phyloP scores from a whole-genome alignment of 352 stramenopile species.

The Phytopythium aichiense region DNA sequence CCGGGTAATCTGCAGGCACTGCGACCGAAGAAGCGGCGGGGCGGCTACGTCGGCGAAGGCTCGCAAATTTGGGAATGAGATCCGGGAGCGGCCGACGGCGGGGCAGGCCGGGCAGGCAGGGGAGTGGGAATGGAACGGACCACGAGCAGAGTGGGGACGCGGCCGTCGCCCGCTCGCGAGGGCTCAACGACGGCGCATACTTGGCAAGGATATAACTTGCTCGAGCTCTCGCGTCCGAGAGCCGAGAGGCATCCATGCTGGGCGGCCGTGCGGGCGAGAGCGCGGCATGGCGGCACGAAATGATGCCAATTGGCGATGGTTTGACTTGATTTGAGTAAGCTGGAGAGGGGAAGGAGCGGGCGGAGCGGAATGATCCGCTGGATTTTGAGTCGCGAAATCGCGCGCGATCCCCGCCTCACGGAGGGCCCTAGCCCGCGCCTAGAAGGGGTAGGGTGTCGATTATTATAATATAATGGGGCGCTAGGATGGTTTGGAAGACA shows the following conservation, averaged over 20 bases:
- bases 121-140: not conserved
- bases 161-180: not conserved
- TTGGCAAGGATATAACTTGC: too few species aligned
- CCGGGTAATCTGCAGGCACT: conserved; percentile 2
- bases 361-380: conserved; percentile 7
- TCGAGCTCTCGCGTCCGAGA: too few species aligned
- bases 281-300: conserved; percentile 1
- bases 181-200: too few species aligned
- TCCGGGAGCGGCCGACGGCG: too few species aligned
- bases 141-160: not conserved
- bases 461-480: not conserved
- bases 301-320: not conserved
- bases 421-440: not conserved
- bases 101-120: not conserved
- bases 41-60: not conserved
- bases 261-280: too few species aligned
- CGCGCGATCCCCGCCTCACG: conserved; percentile 5
- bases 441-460: not conserved
- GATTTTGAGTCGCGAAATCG: conserved; percentile 5
- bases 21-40: not conserved
- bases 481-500: not conserved
- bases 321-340: not conserved
- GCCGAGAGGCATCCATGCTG: too few species aligned
- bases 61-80: conserved; percentile 7
- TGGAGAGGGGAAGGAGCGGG: not conserved